A percentile compares a stretch with the other conserved stretches of the same genome.
These are phyloP conservation scores for Triticum timopheevii DNA, from an alignment of 176 grass and related monocot species.

Conservation along the genomic window DNA sequence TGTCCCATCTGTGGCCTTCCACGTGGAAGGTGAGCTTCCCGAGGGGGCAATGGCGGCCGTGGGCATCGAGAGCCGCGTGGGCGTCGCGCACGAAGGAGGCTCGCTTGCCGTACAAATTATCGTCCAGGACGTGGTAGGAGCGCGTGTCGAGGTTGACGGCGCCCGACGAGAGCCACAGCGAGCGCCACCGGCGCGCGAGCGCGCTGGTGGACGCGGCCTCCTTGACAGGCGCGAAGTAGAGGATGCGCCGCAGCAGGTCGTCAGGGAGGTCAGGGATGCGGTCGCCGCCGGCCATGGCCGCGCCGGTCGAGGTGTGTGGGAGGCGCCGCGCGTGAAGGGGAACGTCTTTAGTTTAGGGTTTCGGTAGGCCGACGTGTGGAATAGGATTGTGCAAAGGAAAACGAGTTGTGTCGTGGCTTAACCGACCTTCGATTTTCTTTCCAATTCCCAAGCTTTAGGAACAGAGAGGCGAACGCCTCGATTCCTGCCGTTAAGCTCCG, in stretches of 20 bases:
- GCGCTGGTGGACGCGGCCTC: not conserved
- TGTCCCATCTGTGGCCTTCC: not conserved
- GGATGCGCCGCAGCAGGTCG: conserved; percentile 2
- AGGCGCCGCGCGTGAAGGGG: not conserved
- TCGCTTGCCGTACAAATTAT: not conserved
- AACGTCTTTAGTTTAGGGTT: not conserved
- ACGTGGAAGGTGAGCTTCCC: not conserved
- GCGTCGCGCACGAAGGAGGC: not conserved
- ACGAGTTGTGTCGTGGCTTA: too few species aligned
- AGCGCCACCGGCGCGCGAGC: not conserved
- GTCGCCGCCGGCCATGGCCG: not conserved
- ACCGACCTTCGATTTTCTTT: too few species aligned
- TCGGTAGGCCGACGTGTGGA: not conserved
- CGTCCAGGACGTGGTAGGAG: not conserved
- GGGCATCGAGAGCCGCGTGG: not conserved
- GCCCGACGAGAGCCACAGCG: not conserved
- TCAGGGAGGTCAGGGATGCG: not conserved
- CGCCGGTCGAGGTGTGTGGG: not conserved
- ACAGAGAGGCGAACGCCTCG: too few species aligned
- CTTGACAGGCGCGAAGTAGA: not conserved
- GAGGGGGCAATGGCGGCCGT: not conserved
- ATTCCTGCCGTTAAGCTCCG: too few species aligned
- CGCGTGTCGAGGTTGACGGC: not conserved
- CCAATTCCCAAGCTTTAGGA: too few species aligned
- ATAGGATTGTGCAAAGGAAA: too few species aligned